Evolutionary conservation across 345 rosid genomes (phyloP), one percentile per base, ranked within the genome.

Genomic region (Rhizophora mangle): DNA sequence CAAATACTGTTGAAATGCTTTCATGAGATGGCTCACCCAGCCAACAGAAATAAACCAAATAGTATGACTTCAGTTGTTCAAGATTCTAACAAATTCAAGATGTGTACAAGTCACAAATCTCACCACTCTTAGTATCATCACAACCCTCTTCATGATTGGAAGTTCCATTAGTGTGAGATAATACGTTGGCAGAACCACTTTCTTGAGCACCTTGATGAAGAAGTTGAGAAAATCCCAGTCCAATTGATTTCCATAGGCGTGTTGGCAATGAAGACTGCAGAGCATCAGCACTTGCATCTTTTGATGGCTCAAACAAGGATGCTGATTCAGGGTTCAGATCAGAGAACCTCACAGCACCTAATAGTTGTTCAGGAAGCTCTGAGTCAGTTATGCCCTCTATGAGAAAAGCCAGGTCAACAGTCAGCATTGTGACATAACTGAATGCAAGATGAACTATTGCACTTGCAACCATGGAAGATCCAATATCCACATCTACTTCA

Each of bases 391-490:
- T 89, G 69, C 93, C 79, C 78, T 95, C 99, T 22, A 95, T 84
- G 51, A 95, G 85, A 76, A 91, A 95, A 26, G 93, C 97, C 13
- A 91, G 80, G 81, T 95, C 99, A 61, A 95, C 99, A 2, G 99
- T 95, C 82, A 95, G 79, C n/a, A 87, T 78, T 27, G 93, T 82
- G 62, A 95, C 66, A 68, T 91, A 95, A 39, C 99, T 96, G 71
- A 88, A 89, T 32, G 97, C 96, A 11, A 95, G 79, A 76, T 88
- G 97, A 72, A 95, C 99, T 74, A 95, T 90, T 58, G 99, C 96
- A 58, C 85, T 89, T 47, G 99, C 99, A 43, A 95, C 93, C 89
- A 95, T 88, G 6, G 99, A 95, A 65, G 99, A 91, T 52, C 99
- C 97, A 34, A 95, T 89, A 83, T 91, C 99, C 60, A 95, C 79